Percentiles rank a stretch among this genome's conserved stretches.
phyloP scores from a whole-genome alignment of 2,329 filamentous ascomycete species.

The Seiridium unicorne region DNA sequence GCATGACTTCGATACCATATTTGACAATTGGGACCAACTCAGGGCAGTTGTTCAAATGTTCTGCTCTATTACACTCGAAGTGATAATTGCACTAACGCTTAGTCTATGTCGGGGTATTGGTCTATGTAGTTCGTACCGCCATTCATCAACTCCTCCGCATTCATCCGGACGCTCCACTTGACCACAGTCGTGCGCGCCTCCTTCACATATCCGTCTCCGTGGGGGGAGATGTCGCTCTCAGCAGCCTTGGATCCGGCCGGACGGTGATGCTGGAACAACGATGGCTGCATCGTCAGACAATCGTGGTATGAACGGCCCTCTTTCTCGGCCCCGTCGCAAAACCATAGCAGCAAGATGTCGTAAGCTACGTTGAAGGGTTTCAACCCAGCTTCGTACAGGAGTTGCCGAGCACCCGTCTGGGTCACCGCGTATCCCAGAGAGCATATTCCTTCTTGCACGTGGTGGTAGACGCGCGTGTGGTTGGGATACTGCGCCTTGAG shows the following conservation, averaged over 20 bases:
- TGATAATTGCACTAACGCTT: neutral
- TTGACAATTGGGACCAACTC: no score
- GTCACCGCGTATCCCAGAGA: slow-evolving; percentile 44
- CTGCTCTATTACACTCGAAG: neutral
- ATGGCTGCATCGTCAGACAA: slow-evolving; percentile 40
- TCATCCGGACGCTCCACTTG: slow-evolving; percentile 36
- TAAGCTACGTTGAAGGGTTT: slow-evolving; percentile 36
- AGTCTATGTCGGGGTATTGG: neutral
- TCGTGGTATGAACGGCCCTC: slow-evolving; percentile 31
- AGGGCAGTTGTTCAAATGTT: no score
- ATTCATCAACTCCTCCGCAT: neutral
- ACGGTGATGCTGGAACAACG: slow-evolving; percentile 45
- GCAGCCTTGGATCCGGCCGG: slow-evolving; percentile 31
- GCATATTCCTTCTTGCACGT: slow-evolving; percentile 36
- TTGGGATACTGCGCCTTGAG: slow-evolving; percentile 33
- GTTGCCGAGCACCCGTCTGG: slow-evolving; percentile 38
- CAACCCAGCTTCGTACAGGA: slow-evolving; percentile 42
- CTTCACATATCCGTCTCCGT: slow-evolving; percentile 28
- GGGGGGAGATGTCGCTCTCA: slow-evolving; percentile 35
- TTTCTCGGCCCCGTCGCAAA: slow-evolving; percentile 39
- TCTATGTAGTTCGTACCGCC: neutral
- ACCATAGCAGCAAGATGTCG: slow-evolving; percentile 44
- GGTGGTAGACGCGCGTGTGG: slow-evolving; percentile 44
- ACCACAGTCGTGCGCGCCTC: slow-evolving; percentile 31
- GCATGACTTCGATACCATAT: no score